A percentile compares a stretch with the other conserved stretches of the same genome.
phyloP scores from a whole-genome alignment of 1,284 basidiomycete species.

The Tilletia walkeri region DNA sequence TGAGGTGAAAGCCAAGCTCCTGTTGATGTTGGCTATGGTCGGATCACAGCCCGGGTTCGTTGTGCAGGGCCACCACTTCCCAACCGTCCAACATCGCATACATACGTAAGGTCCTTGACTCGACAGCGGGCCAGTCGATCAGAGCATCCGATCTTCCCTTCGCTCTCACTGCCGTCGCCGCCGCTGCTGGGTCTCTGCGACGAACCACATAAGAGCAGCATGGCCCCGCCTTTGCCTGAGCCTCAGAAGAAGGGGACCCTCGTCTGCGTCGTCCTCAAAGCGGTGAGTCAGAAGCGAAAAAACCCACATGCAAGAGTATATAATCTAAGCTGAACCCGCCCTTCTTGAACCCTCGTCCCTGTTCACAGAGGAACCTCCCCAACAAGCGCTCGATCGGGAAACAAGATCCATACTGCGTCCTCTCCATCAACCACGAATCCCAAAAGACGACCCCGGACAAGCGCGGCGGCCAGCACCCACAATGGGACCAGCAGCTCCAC shows the following conservation, averaged over 20 bases:
- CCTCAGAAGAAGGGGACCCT: conserved; percentile 80
- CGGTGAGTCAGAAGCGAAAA: conserved; percentile 65
- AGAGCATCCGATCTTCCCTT: too few species aligned
- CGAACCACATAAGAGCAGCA: neutral
- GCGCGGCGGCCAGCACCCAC: conserved; percentile 93
- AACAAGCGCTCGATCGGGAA: conserved; percentile 64
- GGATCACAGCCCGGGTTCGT: too few species aligned
- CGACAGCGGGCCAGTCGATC: too few species aligned
- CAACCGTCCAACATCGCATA: too few species aligned
- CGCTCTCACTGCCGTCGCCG: too few species aligned
- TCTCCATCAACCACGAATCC: conserved; percentile 66
- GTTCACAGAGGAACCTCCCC: conserved; percentile 42
- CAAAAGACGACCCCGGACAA: conserved; percentile 74
- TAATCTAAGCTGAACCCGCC: too few species aligned
- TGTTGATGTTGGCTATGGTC: too few species aligned
- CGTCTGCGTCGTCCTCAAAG: conserved; percentile 89
- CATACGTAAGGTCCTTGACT: too few species aligned
- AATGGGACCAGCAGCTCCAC: conserved; percentile 97
- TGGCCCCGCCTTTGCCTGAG: conserved; percentile 17
- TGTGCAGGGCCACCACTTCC: too few species aligned
- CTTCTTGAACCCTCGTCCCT: neutral
- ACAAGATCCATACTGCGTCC: conserved; percentile 90
- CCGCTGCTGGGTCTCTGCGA: neutral
- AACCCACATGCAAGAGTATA: too few species aligned
- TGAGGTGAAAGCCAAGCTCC: too few species aligned